Evolutionary conservation across 805 yeast species (phyloP), one percentile per base, ranked within the genome.

Genomic region (Metschnikowia sp.): DNA sequence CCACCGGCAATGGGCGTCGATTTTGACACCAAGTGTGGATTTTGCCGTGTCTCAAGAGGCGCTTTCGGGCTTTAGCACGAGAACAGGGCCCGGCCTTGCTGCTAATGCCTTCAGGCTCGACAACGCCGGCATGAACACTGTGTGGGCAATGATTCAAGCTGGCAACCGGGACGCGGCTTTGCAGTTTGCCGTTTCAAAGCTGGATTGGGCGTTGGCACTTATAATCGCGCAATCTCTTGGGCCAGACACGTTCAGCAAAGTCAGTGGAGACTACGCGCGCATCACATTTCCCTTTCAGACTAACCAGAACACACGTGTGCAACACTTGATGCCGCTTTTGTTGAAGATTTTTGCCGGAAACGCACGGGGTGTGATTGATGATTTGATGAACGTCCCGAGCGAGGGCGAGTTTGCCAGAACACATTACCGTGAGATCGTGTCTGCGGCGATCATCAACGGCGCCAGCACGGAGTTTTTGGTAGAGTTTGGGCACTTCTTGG

Each of bases 141-240:
- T 69, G 3, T 69, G 69, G 55, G 51, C 57, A 36, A 54, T 72
- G 37, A 68, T 82, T 35, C 83, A 81, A 53, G 64, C 69, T 5
- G 97, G 97, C 1, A 75, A 83, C 47, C 78, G 82, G 22, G 80
- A 78, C 11, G 77, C 74, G 5, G 97, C 96, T 0, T 65, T 90
- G 40, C 71, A 76, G 22, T 68, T 74, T 45, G 83, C 94, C 1
- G 62, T 90, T 15, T 70, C 76, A 1, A 77, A 79, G 44, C 77
- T 81, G 9, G 87, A 88, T 54, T 91, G 88, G 85, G 82, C 92
- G 0, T 72, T 90, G 63, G 86, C 96, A 0, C 65, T 92, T 45
- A 62, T 89, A 30, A 69, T 91, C 42, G 83, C 95, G 1, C 77
- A 83, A 50, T 63, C 88, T 13, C 68, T 81, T 28, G 85, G 94